Conservation (phyloP, 2,329 filamentous ascomycete species). For the Exophiala lecanii-corni region DNA sequence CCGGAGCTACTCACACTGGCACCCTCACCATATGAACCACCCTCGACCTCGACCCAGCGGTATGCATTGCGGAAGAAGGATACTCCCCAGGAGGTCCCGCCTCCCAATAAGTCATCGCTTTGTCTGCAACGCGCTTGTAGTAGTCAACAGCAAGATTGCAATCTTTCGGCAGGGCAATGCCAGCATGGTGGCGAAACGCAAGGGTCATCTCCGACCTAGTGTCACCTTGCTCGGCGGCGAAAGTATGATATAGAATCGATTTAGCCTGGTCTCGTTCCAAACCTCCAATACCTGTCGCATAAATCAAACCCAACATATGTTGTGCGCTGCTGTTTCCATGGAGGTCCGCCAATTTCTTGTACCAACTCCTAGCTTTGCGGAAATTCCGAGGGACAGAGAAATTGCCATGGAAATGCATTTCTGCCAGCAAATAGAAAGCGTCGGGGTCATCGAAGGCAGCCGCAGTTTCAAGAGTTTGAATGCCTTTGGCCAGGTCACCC, state of each 20-base stretch:
- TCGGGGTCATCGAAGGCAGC: slow-evolving; percentile 59
- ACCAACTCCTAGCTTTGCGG: slow-evolving; percentile 71
- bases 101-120: slow-evolving; percentile 80
- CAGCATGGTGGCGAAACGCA: slow-evolving; percentile 77
- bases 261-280: slow-evolving; percentile 85
- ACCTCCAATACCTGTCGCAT: slow-evolving; percentile 84
- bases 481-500: slow-evolving; percentile 53
- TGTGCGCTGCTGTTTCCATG: slow-evolving; percentile 89
- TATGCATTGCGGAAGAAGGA: slow-evolving; percentile 72
- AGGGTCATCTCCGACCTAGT: slow-evolving; percentile 89
- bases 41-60: slow-evolving; percentile 82
- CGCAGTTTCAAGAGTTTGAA: slow-evolving; percentile 55
- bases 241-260: slow-evolving; percentile 88
- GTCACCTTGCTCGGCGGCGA: slow-evolving; percentile 80
- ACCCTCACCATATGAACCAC: slow-evolving; percentile 91
- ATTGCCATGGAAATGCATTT: slow-evolving; percentile 97
- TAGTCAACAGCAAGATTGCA: slow-evolving; percentile 81
- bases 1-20: slow-evolving; percentile 88
- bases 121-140: slow-evolving; percentile 91
- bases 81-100: slow-evolving; percentile 88
- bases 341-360: slow-evolving; percentile 68
- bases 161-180: slow-evolving; percentile 77
- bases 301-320: slow-evolving; percentile 92
- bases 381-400: slow-evolving; percentile 83
- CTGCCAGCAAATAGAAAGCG: slow-evolving; percentile 81